Evolutionary conservation across 768 basidiomycete genomes (phyloP).

Genomic region (Mycena crocata): DNA sequence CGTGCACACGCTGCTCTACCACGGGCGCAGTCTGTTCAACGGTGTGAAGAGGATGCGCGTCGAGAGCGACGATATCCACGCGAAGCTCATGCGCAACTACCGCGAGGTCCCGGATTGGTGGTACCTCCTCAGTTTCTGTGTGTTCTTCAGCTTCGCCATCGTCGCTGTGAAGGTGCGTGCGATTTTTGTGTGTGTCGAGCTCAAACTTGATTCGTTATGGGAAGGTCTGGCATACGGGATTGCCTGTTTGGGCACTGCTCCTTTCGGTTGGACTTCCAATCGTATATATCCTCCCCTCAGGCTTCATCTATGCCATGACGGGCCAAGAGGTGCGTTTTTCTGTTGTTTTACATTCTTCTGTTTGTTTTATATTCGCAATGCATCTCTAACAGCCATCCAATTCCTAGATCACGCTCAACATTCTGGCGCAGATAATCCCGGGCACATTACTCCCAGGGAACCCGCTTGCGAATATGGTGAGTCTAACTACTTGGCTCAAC

Average conservation of each 20-base stretch:
- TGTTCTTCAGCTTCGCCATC: conserved; percentile 79
- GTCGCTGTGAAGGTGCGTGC: conserved; percentile 74
- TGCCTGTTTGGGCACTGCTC: conserved; percentile 90
- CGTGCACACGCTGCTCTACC: conserved; percentile 88
- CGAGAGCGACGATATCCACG: conserved; percentile 94
- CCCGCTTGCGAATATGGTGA: conserved; percentile 89
- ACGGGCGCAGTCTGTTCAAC: conserved; percentile 79
- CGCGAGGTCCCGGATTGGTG: conserved; percentile 95
- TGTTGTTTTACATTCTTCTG: too few relatives aligned
- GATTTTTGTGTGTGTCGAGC: conserved; percentile 47
- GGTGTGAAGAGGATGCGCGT: conserved; percentile 78
- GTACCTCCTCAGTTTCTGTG: conserved; percentile 74
- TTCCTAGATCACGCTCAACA: conserved; percentile 82
- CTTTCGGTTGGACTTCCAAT: conserved; percentile 76
- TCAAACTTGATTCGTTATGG: background rate
- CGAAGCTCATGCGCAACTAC: conserved; percentile 94
- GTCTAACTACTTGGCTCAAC: background rate
- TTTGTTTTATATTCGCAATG: conserved; percentile 11
- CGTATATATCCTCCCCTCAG: conserved; percentile 89
- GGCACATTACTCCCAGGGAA: conserved; percentile 88
- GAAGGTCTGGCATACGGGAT: conserved; percentile 82
- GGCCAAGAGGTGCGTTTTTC: conserved; percentile 71
- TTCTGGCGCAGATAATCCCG: conserved; percentile 91
- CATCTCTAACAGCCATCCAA: conserved; percentile 8
- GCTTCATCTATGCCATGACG: conserved; percentile 95